These are phyloP conservation scores for Pseudoturritis turrita DNA, from an alignment of 345 rosid species.

Conservation along the genomic window DNA sequence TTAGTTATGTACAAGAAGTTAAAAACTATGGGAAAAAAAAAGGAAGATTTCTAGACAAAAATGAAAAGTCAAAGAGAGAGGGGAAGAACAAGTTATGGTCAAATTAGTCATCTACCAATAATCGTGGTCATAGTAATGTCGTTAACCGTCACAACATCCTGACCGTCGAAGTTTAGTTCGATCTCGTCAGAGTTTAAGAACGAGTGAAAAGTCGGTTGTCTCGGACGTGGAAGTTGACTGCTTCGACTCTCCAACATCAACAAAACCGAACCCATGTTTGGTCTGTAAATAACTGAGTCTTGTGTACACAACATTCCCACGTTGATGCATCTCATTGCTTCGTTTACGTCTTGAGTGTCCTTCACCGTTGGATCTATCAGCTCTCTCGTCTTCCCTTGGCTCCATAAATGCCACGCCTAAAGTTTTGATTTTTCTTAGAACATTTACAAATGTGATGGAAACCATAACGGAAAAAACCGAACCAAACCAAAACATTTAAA, in stretches of 20 bases:
- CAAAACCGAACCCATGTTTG: constrained; percentile 43
- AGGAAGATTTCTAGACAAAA: neutral
- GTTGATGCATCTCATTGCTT: constrained; percentile 44
- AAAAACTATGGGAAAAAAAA: neutral
- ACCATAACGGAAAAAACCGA: neutral
- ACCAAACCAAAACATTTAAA: no score
- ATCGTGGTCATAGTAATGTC: constrained; percentile 49
- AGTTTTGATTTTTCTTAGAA: neutral
- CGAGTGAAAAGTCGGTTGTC: constrained; percentile 40
- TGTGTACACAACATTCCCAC: constrained; percentile 57
- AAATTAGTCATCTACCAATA: constrained; percentile 40
- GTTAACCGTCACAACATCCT: constrained; percentile 48
- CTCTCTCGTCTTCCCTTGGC: constrained; percentile 39
- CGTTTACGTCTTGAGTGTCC: constrained; percentile 16
- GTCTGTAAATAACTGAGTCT: constrained; percentile 43
- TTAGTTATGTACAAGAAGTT: neutral
- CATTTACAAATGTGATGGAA: neutral
- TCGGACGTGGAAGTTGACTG: constrained; percentile 34
- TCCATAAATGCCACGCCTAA: constrained; percentile 58
- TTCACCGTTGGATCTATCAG: constrained; percentile 45
- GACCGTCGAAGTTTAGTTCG: constrained; percentile 35
- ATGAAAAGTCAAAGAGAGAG: neutral
- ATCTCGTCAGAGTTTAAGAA: constrained; percentile 31
- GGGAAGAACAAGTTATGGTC: neutral
- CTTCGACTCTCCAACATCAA: constrained; percentile 39